Evolutionary conservation across 2,329 filamentous ascomycete species (phyloP), one percentile per base, ranked within the genome.

Genomic region (Botrytis deweyae): DNA sequence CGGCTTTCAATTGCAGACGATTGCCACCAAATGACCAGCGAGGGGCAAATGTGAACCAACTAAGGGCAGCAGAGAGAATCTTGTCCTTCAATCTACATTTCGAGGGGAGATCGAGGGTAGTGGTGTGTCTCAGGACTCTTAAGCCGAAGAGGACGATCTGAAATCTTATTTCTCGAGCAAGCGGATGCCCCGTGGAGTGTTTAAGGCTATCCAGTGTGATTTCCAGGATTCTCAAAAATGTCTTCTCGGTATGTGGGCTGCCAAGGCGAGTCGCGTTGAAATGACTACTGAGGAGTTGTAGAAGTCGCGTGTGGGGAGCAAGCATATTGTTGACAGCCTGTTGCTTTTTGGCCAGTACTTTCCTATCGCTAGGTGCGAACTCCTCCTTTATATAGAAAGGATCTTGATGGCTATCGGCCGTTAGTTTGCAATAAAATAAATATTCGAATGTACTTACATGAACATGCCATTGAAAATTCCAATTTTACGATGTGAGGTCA

Each of bases 21-120:
- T 98, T 99, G 79, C 95, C 96, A 73, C 96, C 96, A 82, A 96
- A 98, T 0, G 96, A 97, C 95, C 96, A 99, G 77, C 90, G 89
- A 22, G 95, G 93, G 9, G 93, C 86, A 77, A 91, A 89, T 58
- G 87, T 89, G 83, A 99, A 99, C 97, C 97, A 99, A 75, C 88
- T 90, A 46, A 99, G 85, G 22, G 90, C 95, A 44, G 94, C 94
- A 9, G 94, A 95, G 55, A 99, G 83, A 70, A 97, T 91, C 77
- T 93, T 90, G 80, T 98, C 95, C 81, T 97, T 98, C 55, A 98
- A 85, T 74, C 92, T 90, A 91, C 93, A 96, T 79, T 92, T 90
- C 10, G 91, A 88, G 42, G 88, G 82, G 29, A 85, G 82, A n/a
- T 86, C 87, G 38, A 91, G 87, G 61, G 90, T 90, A 7, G 90